These are phyloP conservation scores for Plasmodium billcollinsi DNA, from an alignment of 169 alveolate genomes.

Conservation along the genomic window DNA sequence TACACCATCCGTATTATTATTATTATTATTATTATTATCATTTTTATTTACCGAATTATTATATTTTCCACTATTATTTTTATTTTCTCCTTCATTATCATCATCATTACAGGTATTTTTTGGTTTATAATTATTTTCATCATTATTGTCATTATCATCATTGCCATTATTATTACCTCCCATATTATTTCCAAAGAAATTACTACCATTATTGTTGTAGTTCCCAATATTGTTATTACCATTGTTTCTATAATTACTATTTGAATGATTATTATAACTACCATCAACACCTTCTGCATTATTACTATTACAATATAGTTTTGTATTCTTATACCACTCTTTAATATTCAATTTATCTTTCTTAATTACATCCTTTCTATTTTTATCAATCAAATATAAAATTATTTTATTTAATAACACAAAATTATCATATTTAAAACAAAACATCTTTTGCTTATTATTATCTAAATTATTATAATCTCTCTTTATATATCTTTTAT, in stretches of 20 bases:
- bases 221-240: conserved; percentile 1
- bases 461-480: no score
- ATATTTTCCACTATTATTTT: not conserved
- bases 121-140: conserved; percentile 12
- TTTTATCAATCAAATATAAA: no score
- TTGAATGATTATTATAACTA: not conserved
- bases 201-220: conserved; percentile 11
- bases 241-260: conserved; percentile 10
- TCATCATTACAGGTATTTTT: not conserved
- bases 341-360: not conserved
- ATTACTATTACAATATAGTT: conserved; percentile 3
- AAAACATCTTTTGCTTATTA: no score
- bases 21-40: not conserved
- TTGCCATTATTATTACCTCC: not conserved
- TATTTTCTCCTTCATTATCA: conserved; percentile 2
- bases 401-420: no score
- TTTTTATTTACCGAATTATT: conserved; percentile 2
- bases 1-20: not conserved
- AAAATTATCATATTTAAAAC: no score
- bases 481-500: no score
- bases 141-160: conserved; percentile 10
- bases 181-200: not conserved
- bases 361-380: not conserved
- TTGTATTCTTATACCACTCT: not conserved
- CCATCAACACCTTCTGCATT: not conserved